Conservation (phyloP, 2,329 filamentous ascomycete genomes). For the Tolypocladium cylindrosporum region DNA sequence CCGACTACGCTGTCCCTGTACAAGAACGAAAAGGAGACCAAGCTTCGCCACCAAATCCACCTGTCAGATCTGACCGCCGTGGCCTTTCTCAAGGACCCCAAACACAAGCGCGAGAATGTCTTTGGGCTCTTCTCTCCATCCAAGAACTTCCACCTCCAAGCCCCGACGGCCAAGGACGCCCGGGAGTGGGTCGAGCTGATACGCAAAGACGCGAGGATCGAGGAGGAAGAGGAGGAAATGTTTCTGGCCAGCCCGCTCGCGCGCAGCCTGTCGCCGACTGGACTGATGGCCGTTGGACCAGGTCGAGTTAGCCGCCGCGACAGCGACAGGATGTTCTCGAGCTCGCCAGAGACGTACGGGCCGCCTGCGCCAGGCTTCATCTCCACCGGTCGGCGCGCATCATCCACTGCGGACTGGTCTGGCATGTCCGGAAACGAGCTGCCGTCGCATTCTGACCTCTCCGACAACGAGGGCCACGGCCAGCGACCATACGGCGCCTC, state of each 20-base stretch:
- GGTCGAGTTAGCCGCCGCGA: conserved; percentile 14
- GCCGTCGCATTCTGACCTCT: conserved; percentile 80
- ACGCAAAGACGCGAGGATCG: conserved; percentile 68
- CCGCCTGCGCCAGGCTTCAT: conserved; percentile 24
- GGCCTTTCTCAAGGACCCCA: conserved; percentile 78
- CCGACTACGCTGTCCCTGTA: conserved; percentile 88
- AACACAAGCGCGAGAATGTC: conserved; percentile 75
- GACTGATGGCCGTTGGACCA: conserved; percentile 1
- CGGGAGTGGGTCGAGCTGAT: conserved; percentile 81
- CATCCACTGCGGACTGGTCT: conserved; percentile 55
- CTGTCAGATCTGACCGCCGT: conserved; percentile 87
- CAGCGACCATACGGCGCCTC: conserved; percentile 39
- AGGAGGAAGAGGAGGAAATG: conserved; percentile 82
- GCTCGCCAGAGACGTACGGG: conserved; percentile 48
- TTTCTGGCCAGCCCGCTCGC: conserved; percentile 57
- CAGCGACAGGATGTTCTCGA: conserved; percentile 38
- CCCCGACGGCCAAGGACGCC: conserved; percentile 60
- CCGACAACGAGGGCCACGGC: conserved; percentile 54
- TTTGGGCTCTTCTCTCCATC: conserved; percentile 90
- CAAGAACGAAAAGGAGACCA: conserved; percentile 82
- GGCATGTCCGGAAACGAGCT: conserved; percentile 54
- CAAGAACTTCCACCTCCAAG: conserved; percentile 86
- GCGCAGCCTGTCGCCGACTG: conserved; percentile 31
- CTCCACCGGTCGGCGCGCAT: conserved; percentile 37
- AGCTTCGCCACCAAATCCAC: conserved; percentile 78